Conservation (phyloP, 2,329 filamentous ascomycete species). For the Fusarium drepaniforme region DNA sequence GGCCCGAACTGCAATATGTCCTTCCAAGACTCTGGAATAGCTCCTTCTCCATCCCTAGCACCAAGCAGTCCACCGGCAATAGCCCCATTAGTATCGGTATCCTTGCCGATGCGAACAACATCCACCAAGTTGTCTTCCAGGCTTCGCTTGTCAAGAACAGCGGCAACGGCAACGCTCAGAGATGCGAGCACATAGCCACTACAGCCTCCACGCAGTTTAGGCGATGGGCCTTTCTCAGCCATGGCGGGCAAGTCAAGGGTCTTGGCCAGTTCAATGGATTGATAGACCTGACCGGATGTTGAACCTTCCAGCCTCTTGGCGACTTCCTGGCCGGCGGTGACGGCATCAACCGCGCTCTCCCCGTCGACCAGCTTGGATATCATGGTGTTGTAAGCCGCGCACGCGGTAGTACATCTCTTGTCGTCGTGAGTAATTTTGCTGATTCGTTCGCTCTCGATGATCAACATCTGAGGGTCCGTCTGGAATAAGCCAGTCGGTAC, state of each 20-base stretch:
- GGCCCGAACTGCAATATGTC: conserved; percentile 53
- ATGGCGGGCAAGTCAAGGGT: conserved; percentile 42
- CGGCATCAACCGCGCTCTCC: conserved; percentile 39
- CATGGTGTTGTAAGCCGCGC: conserved; percentile 56
- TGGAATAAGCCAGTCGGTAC: conserved; percentile 59
- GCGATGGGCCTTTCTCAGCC: conserved; percentile 48
- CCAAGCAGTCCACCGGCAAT: conserved; percentile 60
- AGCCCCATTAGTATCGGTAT: conserved; percentile 62
- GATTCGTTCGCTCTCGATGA: conserved; percentile 51
- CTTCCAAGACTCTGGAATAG: conserved; percentile 57
- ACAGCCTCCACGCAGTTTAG: conserved; percentile 44
- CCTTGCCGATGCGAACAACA: conserved; percentile 57
- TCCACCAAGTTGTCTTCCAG: conserved; percentile 60
- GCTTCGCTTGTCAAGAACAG: conserved; percentile 53
- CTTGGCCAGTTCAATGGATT: conserved; percentile 46
- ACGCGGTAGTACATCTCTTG: conserved; percentile 49
- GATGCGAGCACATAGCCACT: conserved; percentile 59
- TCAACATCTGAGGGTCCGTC: conserved; percentile 37
- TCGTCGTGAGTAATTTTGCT: conserved; percentile 57
- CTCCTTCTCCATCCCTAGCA: conserved; percentile 56
- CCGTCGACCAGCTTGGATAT: conserved; percentile 49
- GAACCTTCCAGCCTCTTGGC: conserved; percentile 40
- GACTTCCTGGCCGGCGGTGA: conserved; percentile 41
- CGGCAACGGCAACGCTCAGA: conserved; percentile 55
- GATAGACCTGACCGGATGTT: conserved; percentile 27